Percentiles rank a stretch among this genome's conserved stretches.
phyloP scores from a whole-genome alignment of 352 stramenopile species.

The Globisporangium canariense region DNA sequence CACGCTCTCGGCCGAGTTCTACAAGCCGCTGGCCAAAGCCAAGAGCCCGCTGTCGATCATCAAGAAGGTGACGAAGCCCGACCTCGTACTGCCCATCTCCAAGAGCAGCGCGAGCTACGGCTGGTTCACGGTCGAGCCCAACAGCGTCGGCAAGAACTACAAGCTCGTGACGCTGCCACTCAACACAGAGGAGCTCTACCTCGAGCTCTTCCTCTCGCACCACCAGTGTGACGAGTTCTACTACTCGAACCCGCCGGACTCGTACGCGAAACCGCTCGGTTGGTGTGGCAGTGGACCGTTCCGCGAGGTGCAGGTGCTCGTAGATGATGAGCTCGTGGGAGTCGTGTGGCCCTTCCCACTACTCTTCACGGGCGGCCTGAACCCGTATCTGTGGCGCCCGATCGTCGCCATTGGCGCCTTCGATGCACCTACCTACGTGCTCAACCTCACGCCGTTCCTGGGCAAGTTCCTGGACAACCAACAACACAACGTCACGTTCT shows the following conservation, averaged over 20 bases:
- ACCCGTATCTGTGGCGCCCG: slow-evolving; percentile 75
- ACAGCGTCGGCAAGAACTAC: slow-evolving; percentile 29
- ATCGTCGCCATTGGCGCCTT: slow-evolving; percentile 71
- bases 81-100: slow-evolving; percentile 41
- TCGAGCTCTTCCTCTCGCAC: slow-evolving; percentile 69
- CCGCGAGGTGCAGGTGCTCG: slow-evolving; percentile 63
- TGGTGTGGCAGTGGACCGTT: slow-evolving; percentile 52
- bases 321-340: slow-evolving; percentile 59
- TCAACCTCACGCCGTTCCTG: slow-evolving; percentile 75
- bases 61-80: slow-evolving; percentile 21
- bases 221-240: slow-evolving; percentile 79
- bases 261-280: slow-evolving; percentile 23
- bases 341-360: slow-evolving; percentile 72
- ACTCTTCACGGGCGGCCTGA: slow-evolving; percentile 75
- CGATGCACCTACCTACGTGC: slow-evolving; percentile 65
- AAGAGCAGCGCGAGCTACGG: slow-evolving; percentile 48
- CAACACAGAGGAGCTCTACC: slow-evolving; percentile 64
- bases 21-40: slow-evolving; percentile 23
- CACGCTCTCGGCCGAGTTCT: slow-evolving; percentile 56
- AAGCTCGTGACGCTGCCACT: slow-evolving; percentile 42
- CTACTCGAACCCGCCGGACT: slow-evolving; percentile 57
- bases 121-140: slow-evolving; percentile 64
- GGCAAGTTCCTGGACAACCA: slow-evolving; percentile 47
- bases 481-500: slow-evolving; percentile 55
- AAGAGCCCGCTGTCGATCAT: slow-evolving; percentile 19